A percentile compares a stretch with the other conserved stretches of the same genome.
Conservation (phyloP, 2,329 filamentous ascomycete species). For the Hansfordia pulvinata region DNA sequence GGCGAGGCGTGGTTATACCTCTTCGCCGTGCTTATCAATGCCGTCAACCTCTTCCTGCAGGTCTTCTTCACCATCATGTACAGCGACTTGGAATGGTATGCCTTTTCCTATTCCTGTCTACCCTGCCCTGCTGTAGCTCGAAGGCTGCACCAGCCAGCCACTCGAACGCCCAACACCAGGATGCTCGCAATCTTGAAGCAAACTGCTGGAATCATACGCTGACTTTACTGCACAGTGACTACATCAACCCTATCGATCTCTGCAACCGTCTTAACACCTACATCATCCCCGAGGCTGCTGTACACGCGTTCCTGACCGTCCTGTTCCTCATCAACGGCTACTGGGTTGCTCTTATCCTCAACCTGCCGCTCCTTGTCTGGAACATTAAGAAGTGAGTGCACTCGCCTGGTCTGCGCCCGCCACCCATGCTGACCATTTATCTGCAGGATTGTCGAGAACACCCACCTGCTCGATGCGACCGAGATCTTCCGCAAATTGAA, state of each 20-base stretch:
- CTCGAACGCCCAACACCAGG: too few relatives aligned
- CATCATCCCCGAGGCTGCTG: conserved; percentile 95
- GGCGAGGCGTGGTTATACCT: conserved; percentile 98
- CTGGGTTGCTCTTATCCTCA: conserved; percentile 87
- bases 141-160: too few relatives aligned
- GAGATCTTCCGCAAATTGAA: conserved; percentile 99
- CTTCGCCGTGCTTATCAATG: conserved; percentile 95
- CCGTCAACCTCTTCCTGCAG: conserved; percentile 98
- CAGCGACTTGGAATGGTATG: conserved; percentile 96
- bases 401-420: conserved; percentile 1
- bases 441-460: conserved; percentile 84
- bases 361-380: conserved; percentile 82
- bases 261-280: conserved; percentile 99
- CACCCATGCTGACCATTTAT: conserved; percentile 19
- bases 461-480: conserved; percentile 90
- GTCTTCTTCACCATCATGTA: conserved; percentile 99
- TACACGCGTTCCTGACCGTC: conserved; percentile 91
- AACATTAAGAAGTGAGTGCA: conserved; percentile 89
- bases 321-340: conserved; percentile 98
- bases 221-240: conserved; percentile 51
- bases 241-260: conserved; percentile 99
- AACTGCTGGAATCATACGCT: too few relatives aligned
- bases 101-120: conserved; percentile 12
- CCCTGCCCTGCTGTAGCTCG: too few relatives aligned
- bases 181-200: too few relatives aligned